Base-by-base conservation (phyloP, 1,284 basidiomycete species). In the Ceratobasidium sp. region DNA sequence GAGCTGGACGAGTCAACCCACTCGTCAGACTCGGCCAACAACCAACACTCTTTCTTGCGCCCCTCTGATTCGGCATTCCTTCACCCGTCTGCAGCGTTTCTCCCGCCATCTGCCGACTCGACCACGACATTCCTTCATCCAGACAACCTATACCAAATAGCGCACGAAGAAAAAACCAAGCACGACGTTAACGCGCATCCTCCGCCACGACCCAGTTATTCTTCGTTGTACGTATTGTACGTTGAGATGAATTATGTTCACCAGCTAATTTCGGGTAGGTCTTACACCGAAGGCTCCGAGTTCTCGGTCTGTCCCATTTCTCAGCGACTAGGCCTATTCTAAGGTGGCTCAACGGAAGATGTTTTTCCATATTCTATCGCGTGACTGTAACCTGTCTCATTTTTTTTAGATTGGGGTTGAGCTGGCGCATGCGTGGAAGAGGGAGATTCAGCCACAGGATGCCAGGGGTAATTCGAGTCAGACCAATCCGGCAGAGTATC, bases 11-110 rank as follows among this genome's bases (percentile, higher is more conserved):
- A 67, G 6, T 67, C 50, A 13, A 41, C 50, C n/a, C 4, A 55
- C 35, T 69, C 62, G 18, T 52, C 64, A 28, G 64, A 69, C 52
- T 54, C 35, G 26, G 49, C 52, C 38, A 52, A 69, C 32, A 57
- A 57, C 21, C 6, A 11, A 57, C 28, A 30, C 54, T 30, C 54
- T 8, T 57, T 69, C 16, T 52, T 69, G 3, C 64, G 64, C 32
- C 64, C 64, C 3, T 69, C 64, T 2, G 64, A 69, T 28, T 69
- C 64, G n/a, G 64, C 64, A 14, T 69, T 69, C 23, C 64, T 69
- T 41, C 64, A 57, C 8, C 64, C 50, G 14, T 55, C 50, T 8
- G 64, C 55, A 26, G 64, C 64, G 11, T 69, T 69, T 41, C 28
- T 55, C 2, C 64, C 28, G 23, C 64, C 64, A 18, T 69, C 64